phyloP scores from a whole-genome alignment of 2,329 filamentous ascomycete species.

The Aspergillus niger region DNA sequence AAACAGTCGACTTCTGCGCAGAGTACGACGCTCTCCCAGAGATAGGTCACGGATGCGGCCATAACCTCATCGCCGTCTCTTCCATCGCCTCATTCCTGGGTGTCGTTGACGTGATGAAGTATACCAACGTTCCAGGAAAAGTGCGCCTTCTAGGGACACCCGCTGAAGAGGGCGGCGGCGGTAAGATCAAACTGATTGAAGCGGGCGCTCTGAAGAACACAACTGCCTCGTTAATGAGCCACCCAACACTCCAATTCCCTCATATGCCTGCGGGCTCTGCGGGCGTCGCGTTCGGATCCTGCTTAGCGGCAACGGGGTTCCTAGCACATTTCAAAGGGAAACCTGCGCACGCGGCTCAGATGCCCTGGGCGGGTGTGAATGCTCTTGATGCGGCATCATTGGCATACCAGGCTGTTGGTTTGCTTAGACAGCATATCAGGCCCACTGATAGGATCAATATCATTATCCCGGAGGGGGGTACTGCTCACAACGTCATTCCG shows the following conservation, averaged over 20 bases:
- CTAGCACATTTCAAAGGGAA: slow-evolving; percentile 47
- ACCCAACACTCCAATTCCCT: slow-evolving; percentile 26
- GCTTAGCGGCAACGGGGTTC: slow-evolving; percentile 24
- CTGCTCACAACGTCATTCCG: slow-evolving; percentile 57
- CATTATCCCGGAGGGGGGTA: slow-evolving; percentile 53
- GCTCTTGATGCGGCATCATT: slow-evolving; percentile 57
- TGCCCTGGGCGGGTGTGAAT: slow-evolving; percentile 58
- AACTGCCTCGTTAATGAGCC: slow-evolving; percentile 39
- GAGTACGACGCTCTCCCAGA: slow-evolving; percentile 35
- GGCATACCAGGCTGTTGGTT: slow-evolving; percentile 44
- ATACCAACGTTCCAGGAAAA: slow-evolving; percentile 14
- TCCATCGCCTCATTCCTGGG: slow-evolving; percentile 21
- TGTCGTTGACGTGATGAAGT: not conserved
- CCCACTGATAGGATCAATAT: slow-evolving; percentile 53
- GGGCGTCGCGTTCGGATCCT: slow-evolving; percentile 14
- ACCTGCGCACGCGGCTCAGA: slow-evolving; percentile 55
- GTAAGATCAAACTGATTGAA: slow-evolving; percentile 37
- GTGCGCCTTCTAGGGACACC: slow-evolving; percentile 31
- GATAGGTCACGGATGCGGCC: slow-evolving; percentile 31
- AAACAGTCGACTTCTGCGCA: slow-evolving; percentile 21
- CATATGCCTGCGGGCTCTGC: not conserved
- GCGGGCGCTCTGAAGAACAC: slow-evolving; percentile 39
- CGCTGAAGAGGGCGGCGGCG: slow-evolving; percentile 31
- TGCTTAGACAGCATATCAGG: slow-evolving; percentile 56
- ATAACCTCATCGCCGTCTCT: slow-evolving; percentile 26